Percentiles rank a stretch among this genome's conserved stretches.
phyloP scores from a whole-genome alignment of 202 grass and related monocot species.

The Schoenoplectus tabernaemontani region DNA sequence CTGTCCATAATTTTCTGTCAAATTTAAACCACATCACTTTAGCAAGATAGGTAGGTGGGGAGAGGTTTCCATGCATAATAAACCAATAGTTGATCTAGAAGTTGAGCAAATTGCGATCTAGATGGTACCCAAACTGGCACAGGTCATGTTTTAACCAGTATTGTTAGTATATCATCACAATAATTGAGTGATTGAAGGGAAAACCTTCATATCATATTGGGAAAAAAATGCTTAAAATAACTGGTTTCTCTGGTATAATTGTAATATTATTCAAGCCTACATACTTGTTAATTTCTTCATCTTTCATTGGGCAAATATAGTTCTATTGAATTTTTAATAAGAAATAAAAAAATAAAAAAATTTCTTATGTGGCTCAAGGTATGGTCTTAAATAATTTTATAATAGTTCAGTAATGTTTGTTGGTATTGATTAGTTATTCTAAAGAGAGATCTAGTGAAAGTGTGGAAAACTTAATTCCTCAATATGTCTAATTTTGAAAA shows the following conservation, averaged over 20 bases:
- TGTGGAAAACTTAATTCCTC: too few species aligned
- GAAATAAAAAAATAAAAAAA: too few species aligned
- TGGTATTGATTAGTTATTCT: not conserved
- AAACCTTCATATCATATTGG: not conserved
- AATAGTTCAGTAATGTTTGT: not conserved
- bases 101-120: not conserved
- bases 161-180: not conserved
- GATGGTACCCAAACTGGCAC: not conserved
- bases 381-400: not conserved
- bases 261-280: not conserved
- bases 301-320: not conserved
- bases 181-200: not conserved
- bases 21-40: not conserved
- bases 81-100: not conserved
- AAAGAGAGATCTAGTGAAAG: too few species aligned
- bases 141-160: not conserved
- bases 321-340: not conserved
- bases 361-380: not conserved
- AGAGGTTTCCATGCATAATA: not conserved
- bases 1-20: slow-evolving; percentile 77
- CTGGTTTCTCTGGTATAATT: not conserved
- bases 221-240: not conserved
- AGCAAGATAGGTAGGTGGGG: not conserved
- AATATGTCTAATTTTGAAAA: too few species aligned
- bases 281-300: not conserved